Percentiles rank a stretch among this genome's conserved stretches.
Evolutionary conservation across 1,284 basidiomycete genomes (phyloP).

Genomic region (Fomitopsis palustris): DNA sequence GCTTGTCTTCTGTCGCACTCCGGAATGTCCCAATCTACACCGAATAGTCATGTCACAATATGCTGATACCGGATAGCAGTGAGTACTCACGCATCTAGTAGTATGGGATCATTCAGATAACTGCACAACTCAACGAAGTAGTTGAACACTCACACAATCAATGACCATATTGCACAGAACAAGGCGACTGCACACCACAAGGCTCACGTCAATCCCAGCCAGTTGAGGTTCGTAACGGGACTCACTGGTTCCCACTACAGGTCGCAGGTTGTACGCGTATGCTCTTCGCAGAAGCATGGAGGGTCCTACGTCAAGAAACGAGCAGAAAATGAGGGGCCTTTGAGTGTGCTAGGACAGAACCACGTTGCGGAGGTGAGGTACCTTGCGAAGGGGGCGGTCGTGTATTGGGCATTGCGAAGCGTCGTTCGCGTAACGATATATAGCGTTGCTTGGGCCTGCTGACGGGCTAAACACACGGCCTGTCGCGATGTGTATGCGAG

Average conservation of each 20-base stretch:
- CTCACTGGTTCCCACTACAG: slow-evolving; percentile 54
- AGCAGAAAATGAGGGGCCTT: neutral
- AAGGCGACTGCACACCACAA: slow-evolving; percentile 35
- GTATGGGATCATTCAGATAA: neutral
- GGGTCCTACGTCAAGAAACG: neutral
- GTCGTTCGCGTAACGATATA: neutral
- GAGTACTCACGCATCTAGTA: slow-evolving; percentile 47
- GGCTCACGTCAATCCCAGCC: neutral
- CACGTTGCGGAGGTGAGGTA: slow-evolving; percentile 1
- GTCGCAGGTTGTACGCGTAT: slow-evolving; percentile 53
- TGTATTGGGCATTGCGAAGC: slow-evolving; percentile 15
- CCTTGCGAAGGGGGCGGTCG: slow-evolving; percentile 19
- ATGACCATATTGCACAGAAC: slow-evolving; percentile 51
- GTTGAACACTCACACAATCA: slow-evolving; percentile 45
- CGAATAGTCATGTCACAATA: neutral
- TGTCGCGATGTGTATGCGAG: neutral
- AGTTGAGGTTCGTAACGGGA: slow-evolving; percentile 8
- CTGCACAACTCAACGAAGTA: neutral
- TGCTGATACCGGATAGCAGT: neutral
- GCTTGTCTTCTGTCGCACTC: slow-evolving; percentile 44
- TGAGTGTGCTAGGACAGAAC: neutral
- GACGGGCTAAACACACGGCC: neutral
- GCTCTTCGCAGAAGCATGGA: slow-evolving; percentile 44
- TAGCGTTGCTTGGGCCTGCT: neutral
- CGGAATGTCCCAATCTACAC: slow-evolving; percentile 57